Evolutionary conservation across 2,329 filamentous ascomycete genomes (phyloP).

Genomic region (Raffaelea ambrosiae): DNA sequence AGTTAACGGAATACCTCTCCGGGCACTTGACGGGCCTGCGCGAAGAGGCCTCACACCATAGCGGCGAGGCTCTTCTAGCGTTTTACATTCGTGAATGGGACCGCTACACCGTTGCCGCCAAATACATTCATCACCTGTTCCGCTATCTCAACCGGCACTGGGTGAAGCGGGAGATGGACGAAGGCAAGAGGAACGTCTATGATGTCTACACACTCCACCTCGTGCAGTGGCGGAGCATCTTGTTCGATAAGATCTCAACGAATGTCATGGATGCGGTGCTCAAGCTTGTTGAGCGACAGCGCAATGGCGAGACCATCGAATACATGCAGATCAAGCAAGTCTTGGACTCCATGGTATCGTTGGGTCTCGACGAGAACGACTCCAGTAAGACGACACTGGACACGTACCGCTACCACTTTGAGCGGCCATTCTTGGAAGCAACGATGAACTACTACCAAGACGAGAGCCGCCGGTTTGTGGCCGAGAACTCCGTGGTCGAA

Average conservation of each 20-base stretch:
- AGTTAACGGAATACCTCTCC: constrained; percentile 78
- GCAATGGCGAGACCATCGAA: constrained; percentile 96
- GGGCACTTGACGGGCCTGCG: constrained; percentile 66
- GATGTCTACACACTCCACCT: constrained; percentile 96
- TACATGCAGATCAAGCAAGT: constrained; percentile 95
- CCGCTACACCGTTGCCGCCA: constrained; percentile 88
- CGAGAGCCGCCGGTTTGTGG: constrained; percentile 89
- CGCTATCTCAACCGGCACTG: constrained; percentile 94
- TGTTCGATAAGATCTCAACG: constrained; percentile 74
- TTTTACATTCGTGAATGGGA: constrained; percentile 98
- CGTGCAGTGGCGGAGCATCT: constrained; percentile 87
- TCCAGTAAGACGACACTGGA: constrained; percentile 90
- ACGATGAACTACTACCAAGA: constrained; percentile 81
- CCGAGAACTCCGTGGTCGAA: constrained; percentile 94
- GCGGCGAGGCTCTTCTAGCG: constrained; percentile 78
- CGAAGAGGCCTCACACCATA: constrained; percentile 65
- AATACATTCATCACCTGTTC: constrained; percentile 97
- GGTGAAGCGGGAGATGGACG: constrained; percentile 98
- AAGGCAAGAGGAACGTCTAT: constrained; percentile 96
- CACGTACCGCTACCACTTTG: constrained; percentile 88
- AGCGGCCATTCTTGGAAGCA: constrained; percentile 80
- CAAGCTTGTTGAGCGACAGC: constrained; percentile 92
- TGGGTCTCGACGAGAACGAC: constrained; percentile 89
- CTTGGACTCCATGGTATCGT: constrained; percentile 90
- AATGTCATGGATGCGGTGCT: constrained; percentile 95